Conservation (phyloP, 2,329 filamentous ascomycete genomes). For the Penicillium sp. region DNA sequence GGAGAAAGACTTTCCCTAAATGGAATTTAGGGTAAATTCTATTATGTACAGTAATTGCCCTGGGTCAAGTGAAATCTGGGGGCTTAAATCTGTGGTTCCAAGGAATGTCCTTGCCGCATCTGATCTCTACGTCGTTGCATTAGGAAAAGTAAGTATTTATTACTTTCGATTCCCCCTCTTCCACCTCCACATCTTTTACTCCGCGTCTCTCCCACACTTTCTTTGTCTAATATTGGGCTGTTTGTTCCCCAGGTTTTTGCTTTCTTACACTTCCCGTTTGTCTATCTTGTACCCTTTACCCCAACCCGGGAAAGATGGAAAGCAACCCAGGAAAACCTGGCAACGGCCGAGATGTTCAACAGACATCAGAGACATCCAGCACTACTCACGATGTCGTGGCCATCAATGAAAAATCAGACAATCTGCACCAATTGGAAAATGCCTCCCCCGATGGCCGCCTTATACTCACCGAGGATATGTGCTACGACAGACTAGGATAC, state of each 20-base stretch:
- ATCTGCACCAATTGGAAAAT: conserved; percentile 29
- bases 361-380: conserved; percentile 35
- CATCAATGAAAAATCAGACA: conserved; percentile 11
- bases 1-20: neutral
- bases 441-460: conserved; percentile 27
- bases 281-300: neutral
- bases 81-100: conserved; percentile 6
- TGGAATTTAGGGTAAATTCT: neutral
- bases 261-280: neutral
- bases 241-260: neutral
- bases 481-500: conserved; percentile 66
- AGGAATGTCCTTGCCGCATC: conserved; percentile 8
- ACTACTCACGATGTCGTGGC: conserved; percentile 28
- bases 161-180: conserved; percentile 1
- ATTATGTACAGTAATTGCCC: neutral
- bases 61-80: neutral
- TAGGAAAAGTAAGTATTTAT: conserved; percentile 15
- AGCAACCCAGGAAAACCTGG: conserved; percentile 15
- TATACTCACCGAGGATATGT: conserved; percentile 56
- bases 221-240: neutral
- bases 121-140: conserved; percentile 14
- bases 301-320: conserved; percentile 14
- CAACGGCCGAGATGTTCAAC: conserved; percentile 25
- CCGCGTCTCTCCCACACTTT: conserved; percentile 2
- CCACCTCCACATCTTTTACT: neutral